These are phyloP conservation scores for Serpula lacrymans DNA, from an alignment of 768 basidiomycete species.

Conservation along the genomic window DNA sequence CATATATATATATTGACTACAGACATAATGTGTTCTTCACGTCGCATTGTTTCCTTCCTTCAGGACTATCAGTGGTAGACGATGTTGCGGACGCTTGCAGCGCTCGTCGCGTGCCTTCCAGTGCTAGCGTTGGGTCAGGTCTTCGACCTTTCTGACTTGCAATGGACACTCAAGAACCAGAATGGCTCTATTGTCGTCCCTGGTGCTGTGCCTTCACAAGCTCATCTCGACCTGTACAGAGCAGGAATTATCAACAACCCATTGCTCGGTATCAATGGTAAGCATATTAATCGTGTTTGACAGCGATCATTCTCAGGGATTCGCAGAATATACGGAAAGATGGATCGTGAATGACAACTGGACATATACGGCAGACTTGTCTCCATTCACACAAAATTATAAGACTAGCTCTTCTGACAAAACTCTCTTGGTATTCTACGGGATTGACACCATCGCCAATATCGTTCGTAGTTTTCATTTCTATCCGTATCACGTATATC, in stretches of 20 bases:
- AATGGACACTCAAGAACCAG: constrained; percentile 52
- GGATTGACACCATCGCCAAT: constrained; percentile 55
- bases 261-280: constrained; percentile 51
- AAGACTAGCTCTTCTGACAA: constrained; percentile 18
- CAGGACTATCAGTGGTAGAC: too few relatives aligned
- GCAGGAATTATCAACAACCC: constrained; percentile 55
- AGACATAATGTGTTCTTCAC: too few relatives aligned
- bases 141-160: constrained; percentile 43
- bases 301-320: background rate
- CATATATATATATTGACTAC: too few relatives aligned
- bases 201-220: constrained; percentile 49
- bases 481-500: background rate
- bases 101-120: constrained; percentile 10
- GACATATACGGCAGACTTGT: constrained; percentile 54
- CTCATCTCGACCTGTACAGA: constrained; percentile 48
- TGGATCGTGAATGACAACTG: constrained; percentile 57
- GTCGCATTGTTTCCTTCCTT: too few relatives aligned
- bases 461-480: constrained; percentile 35
- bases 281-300: background rate
- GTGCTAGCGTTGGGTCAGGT: constrained; percentile 16
- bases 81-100: constrained; percentile 4
- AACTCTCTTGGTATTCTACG: constrained; percentile 50
- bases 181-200: constrained; percentile 54
- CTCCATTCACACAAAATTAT: constrained; percentile 35
- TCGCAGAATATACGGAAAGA: constrained; percentile 48